These are phyloP conservation scores for Agarophyton chilense DNA, from an alignment of 23 red algal genomes.

Conservation along the genomic window DNA sequence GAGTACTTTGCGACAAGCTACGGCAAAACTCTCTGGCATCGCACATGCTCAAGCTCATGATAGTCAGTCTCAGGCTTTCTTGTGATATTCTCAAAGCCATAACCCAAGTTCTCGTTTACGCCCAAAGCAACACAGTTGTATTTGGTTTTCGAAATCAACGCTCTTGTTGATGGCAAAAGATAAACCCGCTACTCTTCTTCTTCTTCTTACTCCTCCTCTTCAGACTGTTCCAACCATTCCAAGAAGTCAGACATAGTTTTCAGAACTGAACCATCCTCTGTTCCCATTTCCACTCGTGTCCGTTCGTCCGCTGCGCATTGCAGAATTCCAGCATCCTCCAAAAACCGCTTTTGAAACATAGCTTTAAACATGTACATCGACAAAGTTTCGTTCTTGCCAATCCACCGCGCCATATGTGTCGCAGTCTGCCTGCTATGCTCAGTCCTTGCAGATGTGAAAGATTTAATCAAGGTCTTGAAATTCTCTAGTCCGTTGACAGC, in stretches of 20 bases:
- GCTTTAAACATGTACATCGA: slow-evolving; percentile 61
- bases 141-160: neutral
- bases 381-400: slow-evolving; percentile 11
- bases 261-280: slow-evolving; percentile 7
- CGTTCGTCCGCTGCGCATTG: slow-evolving; percentile 32
- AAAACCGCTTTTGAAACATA: slow-evolving; percentile 58
- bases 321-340: slow-evolving; percentile 56
- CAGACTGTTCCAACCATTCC: slow-evolving; percentile 70
- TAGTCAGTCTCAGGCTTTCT: slow-evolving; percentile 9
- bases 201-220: slow-evolving; percentile 64
- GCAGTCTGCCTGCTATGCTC: slow-evolving; percentile 14
- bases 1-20: too few relatives aligned
- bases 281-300: slow-evolving; percentile 13
- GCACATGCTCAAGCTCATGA: slow-evolving; percentile 15
- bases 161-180: neutral
- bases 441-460: slow-evolving; percentile 24
- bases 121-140: neutral
- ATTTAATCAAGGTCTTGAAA: slow-evolving; percentile 15
- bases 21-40: neutral
- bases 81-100: neutral
- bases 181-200: neutral
- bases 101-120: neutral
- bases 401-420: neutral
- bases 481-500: slow-evolving; percentile 9
- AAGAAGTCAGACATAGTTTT: slow-evolving; percentile 41